phyloP scores from a whole-genome alignment of 2,329 filamentous ascomycete genomes.

The Neofusicoccum kwambonambiense region DNA sequence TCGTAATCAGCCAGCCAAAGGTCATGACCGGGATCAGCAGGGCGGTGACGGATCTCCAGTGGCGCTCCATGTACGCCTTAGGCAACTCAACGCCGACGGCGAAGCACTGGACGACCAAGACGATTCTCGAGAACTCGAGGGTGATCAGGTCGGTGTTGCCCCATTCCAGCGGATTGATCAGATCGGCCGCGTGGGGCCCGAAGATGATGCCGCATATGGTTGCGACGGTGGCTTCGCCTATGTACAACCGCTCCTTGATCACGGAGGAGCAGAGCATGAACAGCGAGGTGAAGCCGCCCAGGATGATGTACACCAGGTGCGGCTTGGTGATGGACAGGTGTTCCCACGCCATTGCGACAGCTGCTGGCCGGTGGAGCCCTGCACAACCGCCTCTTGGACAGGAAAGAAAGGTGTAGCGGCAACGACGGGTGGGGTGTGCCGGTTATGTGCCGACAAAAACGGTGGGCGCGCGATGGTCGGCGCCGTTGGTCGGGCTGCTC shows the following conservation, averaged over 20 bases:
- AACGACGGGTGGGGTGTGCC: slow-evolving; percentile 11
- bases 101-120: slow-evolving; percentile 89
- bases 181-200: slow-evolving; percentile 76
- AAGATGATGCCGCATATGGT: slow-evolving; percentile 87
- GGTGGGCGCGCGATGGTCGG: slow-evolving; percentile 18
- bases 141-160: slow-evolving; percentile 83
- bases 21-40: slow-evolving; percentile 96
- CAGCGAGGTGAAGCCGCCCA: slow-evolving; percentile 93
- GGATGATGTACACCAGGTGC: slow-evolving; percentile 97
- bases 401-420: background rate
- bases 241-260: slow-evolving; percentile 98
- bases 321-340: slow-evolving; percentile 86
- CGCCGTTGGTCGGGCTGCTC: slow-evolving; percentile 25
- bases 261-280: slow-evolving; percentile 99
- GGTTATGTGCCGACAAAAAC: slow-evolving; percentile 29
- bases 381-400: background rate
- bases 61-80: slow-evolving; percentile 94
- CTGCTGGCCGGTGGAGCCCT: background rate
- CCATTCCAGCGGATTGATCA: slow-evolving; percentile 75
- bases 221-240: slow-evolving; percentile 94
- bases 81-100: slow-evolving; percentile 88
- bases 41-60: slow-evolving; percentile 90
- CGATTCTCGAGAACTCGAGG: slow-evolving; percentile 84
- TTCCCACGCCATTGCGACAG: slow-evolving; percentile 67
- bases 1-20: slow-evolving; percentile 89